Evolutionary conservation across 495 filamentous ascomycete species (phyloP).

Genomic region (Clavariopsis aquatica): DNA sequence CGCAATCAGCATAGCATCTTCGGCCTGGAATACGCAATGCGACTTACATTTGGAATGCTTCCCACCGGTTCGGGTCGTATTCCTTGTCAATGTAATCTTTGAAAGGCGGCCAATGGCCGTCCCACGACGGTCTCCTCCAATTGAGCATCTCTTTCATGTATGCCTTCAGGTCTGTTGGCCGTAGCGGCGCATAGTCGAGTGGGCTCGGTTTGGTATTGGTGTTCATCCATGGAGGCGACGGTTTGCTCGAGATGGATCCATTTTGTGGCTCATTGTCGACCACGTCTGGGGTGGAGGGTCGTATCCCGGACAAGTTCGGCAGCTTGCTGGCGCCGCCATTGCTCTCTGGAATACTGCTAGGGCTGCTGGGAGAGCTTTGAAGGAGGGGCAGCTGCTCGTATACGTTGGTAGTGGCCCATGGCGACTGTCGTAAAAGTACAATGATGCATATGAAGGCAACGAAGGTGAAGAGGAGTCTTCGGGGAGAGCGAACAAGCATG

Average conservation of each 20-base stretch:
- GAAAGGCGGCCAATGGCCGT: conserved; percentile 44
- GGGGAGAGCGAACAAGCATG: conserved; percentile 34
- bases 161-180: conserved; percentile 19
- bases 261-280: not conserved
- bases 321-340: not conserved
- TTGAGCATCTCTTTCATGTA: conserved; percentile 41
- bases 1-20: not conserved
- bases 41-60: conserved; percentile 40
- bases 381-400: conserved; percentile 25
- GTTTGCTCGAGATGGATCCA: not conserved
- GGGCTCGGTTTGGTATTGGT: not conserved
- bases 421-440: conserved; percentile 20
- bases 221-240: conserved; percentile 13
- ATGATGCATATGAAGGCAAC: conserved; percentile 27
- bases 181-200: conserved; percentile 6
- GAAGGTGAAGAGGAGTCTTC: conserved; percentile 26
- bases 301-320: not conserved
- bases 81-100: conserved; percentile 39
- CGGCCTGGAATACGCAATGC: not conserved
- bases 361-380: not conserved
- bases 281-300: not conserved
- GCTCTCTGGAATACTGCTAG: not conserved
- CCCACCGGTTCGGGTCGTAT: conserved; percentile 48
- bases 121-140: conserved; percentile 35
- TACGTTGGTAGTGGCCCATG: conserved; percentile 4